These are phyloP conservation scores for Pseudogymnoascus sp. DNA, from an alignment of 2,329 filamentous ascomycete species.

Conservation along the genomic window DNA sequence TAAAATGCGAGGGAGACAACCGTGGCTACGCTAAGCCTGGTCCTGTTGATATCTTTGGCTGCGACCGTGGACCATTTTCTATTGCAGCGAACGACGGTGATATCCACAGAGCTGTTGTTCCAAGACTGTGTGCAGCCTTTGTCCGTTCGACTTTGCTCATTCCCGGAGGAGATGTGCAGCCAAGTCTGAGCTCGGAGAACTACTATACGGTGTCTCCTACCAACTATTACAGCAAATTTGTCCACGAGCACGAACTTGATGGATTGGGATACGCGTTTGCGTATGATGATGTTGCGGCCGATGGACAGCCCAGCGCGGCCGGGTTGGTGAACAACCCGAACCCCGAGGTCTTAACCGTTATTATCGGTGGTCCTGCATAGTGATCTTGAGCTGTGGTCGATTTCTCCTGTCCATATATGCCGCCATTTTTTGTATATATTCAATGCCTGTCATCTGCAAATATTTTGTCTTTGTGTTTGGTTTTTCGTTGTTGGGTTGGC, in stretches of 20 bases:
- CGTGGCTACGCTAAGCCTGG: slow-evolving; percentile 49
- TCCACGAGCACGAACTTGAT: slow-evolving; percentile 55
- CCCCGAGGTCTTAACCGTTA: slow-evolving; percentile 5
- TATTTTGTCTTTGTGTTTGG: neutral
- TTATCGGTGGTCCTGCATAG: neutral
- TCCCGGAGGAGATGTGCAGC: slow-evolving; percentile 40
- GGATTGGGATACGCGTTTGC: slow-evolving; percentile 63
- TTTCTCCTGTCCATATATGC: neutral
- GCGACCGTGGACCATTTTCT: slow-evolving; percentile 57
- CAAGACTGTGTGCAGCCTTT: slow-evolving; percentile 68
- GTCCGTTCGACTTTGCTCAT: slow-evolving; percentile 64
- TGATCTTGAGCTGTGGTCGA: neutral
- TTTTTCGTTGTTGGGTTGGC: neutral
- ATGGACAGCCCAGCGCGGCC: slow-evolving; percentile 51
- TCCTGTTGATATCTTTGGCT: slow-evolving; percentile 43
- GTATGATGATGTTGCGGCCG: slow-evolving; percentile 61
- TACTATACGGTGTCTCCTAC: slow-evolving; percentile 53
- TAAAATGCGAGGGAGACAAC: neutral
- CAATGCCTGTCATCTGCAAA: neutral
- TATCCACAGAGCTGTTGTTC: slow-evolving; percentile 45
- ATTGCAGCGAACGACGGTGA: neutral
- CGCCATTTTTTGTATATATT: slow-evolving; percentile 8
- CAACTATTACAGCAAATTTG: slow-evolving; percentile 62
- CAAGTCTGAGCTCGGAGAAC: slow-evolving; percentile 34
- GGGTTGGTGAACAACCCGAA: slow-evolving; percentile 52